Conservation (phyloP, 2,329 filamentous ascomycete genomes). For the Pseudopithomyces maydicus region DNA sequence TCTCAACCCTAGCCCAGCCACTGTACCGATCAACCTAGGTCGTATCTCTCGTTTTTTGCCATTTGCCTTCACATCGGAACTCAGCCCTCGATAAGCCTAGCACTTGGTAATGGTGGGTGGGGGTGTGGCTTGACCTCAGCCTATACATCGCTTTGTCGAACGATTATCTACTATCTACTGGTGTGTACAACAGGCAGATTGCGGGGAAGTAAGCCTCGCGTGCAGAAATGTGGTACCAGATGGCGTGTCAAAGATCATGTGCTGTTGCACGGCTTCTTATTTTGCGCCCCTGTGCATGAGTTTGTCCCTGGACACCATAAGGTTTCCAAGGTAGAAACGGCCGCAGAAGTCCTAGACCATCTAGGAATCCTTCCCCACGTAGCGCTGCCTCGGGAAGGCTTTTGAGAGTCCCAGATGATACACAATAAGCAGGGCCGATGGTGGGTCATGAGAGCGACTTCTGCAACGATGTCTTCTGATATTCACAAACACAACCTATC, state of each 20-base stretch:
- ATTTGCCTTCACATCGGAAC: background rate
- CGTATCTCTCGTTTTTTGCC: background rate
- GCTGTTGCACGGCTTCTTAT: background rate
- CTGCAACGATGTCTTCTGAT: background rate
- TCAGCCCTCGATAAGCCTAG: background rate
- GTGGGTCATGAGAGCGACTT: background rate
- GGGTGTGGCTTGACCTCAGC: background rate
- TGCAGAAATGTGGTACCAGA: background rate
- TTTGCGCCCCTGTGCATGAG: background rate
- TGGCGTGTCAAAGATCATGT: background rate
- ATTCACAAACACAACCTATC: conserved; percentile 5
- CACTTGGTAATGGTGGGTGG: background rate
- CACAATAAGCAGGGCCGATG: background rate
- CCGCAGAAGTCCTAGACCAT: background rate
- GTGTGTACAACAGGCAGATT: background rate
- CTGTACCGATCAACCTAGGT: background rate
- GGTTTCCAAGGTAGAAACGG: background rate
- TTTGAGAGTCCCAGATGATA: background rate
- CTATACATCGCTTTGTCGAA: background rate
- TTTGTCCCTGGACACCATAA: background rate
- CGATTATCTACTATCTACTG: background rate
- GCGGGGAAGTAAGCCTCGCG: background rate
- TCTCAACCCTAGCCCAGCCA: background rate
- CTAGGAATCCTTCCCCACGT: background rate
- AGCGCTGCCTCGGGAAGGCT: background rate